Evolutionary conservation across 208 protist genomes (phyloP).

Genomic region (Trypanosoma avium): DNA sequence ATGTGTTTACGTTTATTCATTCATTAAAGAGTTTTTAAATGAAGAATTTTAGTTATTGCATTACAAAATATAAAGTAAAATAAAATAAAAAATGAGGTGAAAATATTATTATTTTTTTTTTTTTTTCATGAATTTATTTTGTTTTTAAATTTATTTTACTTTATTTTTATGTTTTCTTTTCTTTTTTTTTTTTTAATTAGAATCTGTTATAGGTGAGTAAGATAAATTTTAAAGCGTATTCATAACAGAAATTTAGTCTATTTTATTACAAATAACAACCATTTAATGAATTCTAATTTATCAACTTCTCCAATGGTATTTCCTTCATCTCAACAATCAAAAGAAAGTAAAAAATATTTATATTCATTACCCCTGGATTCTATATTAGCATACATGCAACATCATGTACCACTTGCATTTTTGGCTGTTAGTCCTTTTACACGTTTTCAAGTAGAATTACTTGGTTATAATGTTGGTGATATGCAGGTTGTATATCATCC

Average conservation of each 20-base stretch:
- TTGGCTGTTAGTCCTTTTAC: conserved; percentile 16
- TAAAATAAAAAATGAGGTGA: background rate
- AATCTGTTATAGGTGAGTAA: too few relatives aligned
- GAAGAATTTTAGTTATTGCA: too few relatives aligned
- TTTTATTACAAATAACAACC: too few relatives aligned
- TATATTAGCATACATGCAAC: conserved; percentile 42
- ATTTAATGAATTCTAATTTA: too few relatives aligned
- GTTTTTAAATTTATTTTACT: background rate
- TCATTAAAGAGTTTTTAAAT: conserved; percentile 29
- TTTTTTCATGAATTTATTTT: background rate
- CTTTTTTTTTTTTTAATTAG: background rate
- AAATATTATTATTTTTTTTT: background rate
- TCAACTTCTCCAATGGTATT: too few relatives aligned
- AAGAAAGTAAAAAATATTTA: conserved; percentile 24
- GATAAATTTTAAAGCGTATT: too few relatives aligned
- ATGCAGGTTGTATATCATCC: conserved; percentile 33
- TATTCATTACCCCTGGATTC: too few relatives aligned
- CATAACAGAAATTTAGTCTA: too few relatives aligned
- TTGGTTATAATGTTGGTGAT: conserved; percentile 35
- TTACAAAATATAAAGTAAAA: too few relatives aligned
- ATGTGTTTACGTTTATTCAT: conserved; percentile 59
- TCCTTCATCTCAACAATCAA: too few relatives aligned
- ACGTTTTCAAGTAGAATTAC: conserved; percentile 13
- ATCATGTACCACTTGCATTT: conserved; percentile 19
- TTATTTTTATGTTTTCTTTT: background rate